A percentile compares a stretch with the other conserved stretches of the same genome.
Conservation (phyloP, 2,329 filamentous ascomycete genomes). For the Cladosporium sp. region DNA sequence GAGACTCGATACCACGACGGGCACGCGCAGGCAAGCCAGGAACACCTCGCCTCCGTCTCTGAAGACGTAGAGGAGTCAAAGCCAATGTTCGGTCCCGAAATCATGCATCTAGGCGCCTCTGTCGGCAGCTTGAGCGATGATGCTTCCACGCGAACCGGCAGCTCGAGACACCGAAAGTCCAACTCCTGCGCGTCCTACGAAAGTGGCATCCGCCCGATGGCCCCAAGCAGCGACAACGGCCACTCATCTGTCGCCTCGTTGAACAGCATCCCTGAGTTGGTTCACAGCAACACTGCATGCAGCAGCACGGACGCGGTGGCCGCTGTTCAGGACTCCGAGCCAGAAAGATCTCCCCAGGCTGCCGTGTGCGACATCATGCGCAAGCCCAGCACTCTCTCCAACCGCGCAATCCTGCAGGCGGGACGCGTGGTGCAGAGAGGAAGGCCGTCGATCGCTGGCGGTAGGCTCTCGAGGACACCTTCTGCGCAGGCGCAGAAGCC, state of each 20-base stretch:
- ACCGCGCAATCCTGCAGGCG: constrained; percentile 22
- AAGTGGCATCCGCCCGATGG: constrained; percentile 16
- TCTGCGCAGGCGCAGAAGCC: background rate
- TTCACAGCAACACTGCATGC: constrained; percentile 18
- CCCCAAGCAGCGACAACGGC: constrained; percentile 18
- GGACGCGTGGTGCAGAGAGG: constrained; percentile 22
- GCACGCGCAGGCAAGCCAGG: background rate
- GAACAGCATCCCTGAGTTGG: constrained; percentile 24
- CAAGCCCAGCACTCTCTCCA: constrained; percentile 11
- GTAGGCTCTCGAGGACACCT: background rate
- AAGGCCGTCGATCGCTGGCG: constrained; percentile 5
- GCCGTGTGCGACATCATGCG: constrained; percentile 5
- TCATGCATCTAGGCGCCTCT: background rate
- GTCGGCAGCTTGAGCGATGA: constrained; percentile 3
- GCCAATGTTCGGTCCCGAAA: constrained; percentile 4
- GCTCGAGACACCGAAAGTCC: constrained; percentile 21
- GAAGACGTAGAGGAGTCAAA: background rate
- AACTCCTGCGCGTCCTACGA: constrained; percentile 25
- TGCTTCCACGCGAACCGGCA: constrained; percentile 19
- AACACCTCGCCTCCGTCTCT: background rate
- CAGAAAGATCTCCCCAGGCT: background rate
- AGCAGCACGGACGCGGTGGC: background rate
- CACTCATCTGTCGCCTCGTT: constrained; percentile 22
- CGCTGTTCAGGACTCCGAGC: background rate
- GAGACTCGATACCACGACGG: constrained; percentile 7